Evolutionary conservation across 2,329 filamentous ascomycete genomes (phyloP).

Genomic region (Madurella fahalii): DNA sequence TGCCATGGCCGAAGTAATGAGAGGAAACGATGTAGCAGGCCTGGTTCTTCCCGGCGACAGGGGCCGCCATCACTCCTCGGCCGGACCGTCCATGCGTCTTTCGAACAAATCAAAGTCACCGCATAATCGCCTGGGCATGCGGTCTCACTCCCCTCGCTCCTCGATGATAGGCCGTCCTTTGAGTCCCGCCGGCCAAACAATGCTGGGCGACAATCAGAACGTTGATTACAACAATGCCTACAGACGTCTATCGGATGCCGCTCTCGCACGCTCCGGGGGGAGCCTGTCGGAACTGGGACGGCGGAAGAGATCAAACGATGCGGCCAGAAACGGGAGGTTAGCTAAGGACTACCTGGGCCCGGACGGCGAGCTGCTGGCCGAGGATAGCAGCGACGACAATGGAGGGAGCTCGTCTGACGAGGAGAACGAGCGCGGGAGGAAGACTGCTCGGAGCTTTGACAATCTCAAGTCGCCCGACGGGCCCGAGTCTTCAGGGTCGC

Average conservation of each 20-base stretch:
- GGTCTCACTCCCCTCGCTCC: constrained; percentile 45
- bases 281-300: constrained; percentile 58
- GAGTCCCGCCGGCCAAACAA: constrained; percentile 36
- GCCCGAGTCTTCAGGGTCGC: constrained; percentile 34
- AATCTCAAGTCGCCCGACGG: constrained; percentile 35
- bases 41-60: constrained; percentile 47
- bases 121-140: constrained; percentile 45
- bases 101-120: constrained; percentile 53
- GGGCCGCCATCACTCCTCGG: constrained; percentile 40
- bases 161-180: constrained; percentile 33
- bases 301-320: constrained; percentile 49
- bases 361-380: constrained; percentile 60
- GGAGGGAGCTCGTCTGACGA: constrained; percentile 56
- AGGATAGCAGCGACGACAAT: constrained; percentile 66
- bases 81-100: constrained; percentile 30
- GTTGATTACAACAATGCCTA: constrained; percentile 69
- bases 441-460: constrained; percentile 46
- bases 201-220: constrained; percentile 57
- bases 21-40: constrained; percentile 47
- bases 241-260: constrained; percentile 66
- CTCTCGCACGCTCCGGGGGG: constrained; percentile 60
- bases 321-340: constrained; percentile 50
- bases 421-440: constrained; percentile 60
- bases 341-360: constrained; percentile 64
- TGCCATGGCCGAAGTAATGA: constrained; percentile 51